These are phyloP conservation scores for Thermoascus crustaceus DNA, from an alignment of 2,329 filamentous ascomycete species.

Conservation along the genomic window DNA sequence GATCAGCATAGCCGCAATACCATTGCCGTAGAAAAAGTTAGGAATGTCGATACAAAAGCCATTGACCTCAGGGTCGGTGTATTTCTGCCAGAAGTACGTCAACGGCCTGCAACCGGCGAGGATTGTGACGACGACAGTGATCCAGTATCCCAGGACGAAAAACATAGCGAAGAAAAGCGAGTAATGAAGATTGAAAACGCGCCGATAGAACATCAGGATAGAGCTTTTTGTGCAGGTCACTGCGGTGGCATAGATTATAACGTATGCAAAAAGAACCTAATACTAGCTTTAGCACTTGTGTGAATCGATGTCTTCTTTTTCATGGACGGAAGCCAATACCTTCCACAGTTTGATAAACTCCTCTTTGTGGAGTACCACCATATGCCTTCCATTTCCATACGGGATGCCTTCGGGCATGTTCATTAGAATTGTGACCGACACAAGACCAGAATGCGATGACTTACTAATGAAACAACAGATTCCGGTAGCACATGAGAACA, in stretches of 20 bases:
- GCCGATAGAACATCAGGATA: constrained; percentile 25
- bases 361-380: constrained; percentile 7
- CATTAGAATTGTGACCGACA: too few relatives aligned
- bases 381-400: constrained; percentile 12
- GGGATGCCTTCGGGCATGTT: constrained; percentile 4
- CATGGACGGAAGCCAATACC: too few relatives aligned
- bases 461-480: constrained; percentile 5
- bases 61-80: constrained; percentile 5
- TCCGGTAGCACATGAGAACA: neutral
- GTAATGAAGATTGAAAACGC: constrained; percentile 23
- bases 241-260: constrained; percentile 21
- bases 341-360: constrained; percentile 7
- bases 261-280: constrained; percentile 23
- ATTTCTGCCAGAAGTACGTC: neutral
- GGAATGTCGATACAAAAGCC: constrained; percentile 21
- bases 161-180: constrained; percentile 16
- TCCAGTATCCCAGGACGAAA: constrained; percentile 18
- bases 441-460: too few relatives aligned
- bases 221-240: constrained; percentile 25
- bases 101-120: neutral
- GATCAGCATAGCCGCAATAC: constrained; percentile 20
- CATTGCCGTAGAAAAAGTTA: constrained; percentile 17
- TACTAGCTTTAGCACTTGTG: neutral
- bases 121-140: constrained; percentile 12
- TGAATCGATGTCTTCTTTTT: too few relatives aligned